Evolutionary conservation across 331 rosid species (phyloP).

Genomic region (Cydonia oblonga): DNA sequence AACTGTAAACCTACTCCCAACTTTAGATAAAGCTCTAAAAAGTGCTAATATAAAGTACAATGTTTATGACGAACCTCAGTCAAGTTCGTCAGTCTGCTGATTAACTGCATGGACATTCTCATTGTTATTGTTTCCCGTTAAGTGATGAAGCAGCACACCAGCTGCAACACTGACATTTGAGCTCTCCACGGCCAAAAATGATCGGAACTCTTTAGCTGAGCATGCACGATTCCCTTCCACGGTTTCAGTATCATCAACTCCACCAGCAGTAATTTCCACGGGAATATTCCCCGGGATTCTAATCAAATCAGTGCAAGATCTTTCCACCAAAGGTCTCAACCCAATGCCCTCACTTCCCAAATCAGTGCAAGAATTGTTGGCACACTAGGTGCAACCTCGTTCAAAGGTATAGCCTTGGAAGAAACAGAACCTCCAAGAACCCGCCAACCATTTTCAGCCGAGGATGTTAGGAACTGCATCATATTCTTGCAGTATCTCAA

Average conservation of each 20-base stretch:
- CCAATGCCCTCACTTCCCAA: conserved; percentile 95
- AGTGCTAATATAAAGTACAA: neutral
- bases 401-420: conserved; percentile 50
- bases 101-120: conserved; percentile 9
- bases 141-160: conserved; percentile 92
- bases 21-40: neutral
- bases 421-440: conserved; percentile 90
- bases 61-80: conserved; percentile 15
- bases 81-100: conserved; percentile 13
- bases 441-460: conserved; percentile 86
- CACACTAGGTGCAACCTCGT: conserved; percentile 50
- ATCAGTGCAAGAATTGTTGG: conserved; percentile 83
- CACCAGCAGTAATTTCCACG: conserved; percentile 20
- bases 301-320: conserved; percentile 77
- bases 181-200: conserved; percentile 90
- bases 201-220: conserved; percentile 50
- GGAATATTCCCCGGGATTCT: conserved; percentile 54
- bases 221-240: conserved; percentile 17
- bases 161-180: conserved; percentile 92
- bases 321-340: conserved; percentile 90
- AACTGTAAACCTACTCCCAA: neutral
- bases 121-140: conserved; percentile 38
- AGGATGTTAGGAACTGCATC: conserved; percentile 92
- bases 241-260: conserved; percentile 27
- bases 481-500: conserved; percentile 86